Base-by-base conservation (phyloP, 306 rosid species). In the Quercus cerris region DNA sequence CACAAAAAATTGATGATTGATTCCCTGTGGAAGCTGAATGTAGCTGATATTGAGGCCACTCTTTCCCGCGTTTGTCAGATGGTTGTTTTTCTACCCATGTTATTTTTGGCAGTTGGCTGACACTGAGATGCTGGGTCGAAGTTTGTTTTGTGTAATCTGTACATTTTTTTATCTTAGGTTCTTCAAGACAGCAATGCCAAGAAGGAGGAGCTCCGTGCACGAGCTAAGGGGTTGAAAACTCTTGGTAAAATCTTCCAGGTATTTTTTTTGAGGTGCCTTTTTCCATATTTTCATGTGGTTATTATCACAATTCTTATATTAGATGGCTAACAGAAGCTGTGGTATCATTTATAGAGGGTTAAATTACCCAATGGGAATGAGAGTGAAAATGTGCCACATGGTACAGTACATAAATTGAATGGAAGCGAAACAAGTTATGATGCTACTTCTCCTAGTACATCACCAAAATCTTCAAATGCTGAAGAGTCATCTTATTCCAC, bases 221-320 rank as follows among this genome's bases (percentile, higher is more conserved):
- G 99, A 76, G 99, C 99, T 35, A 95, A 95, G 86, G 99, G 98
- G 66, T 86, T 95, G 89, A 95, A 95, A 86, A 89, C 95, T 56
- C 99, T 95, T 70, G 99, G 99, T 72, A 95, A 90, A 93, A 91
- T 95, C 76, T 93, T 95, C 85, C 99, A 93, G 99, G 99, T 95
- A 82, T 56, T 75, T 73, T 73, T 77, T 75, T 82, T 23, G 62
- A 75, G 73, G 46, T 33, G 56, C 11, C 54, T 79, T 51, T 72
- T 77, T 15, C 41, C 22, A 28, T 56, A 75, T 52, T 52, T 70
- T 49, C 19, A 14, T 23, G 1, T 59, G 74, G 49, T 68, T 83
- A 31, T 82, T 75, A 22, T 77, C 67, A 78, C 54, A 25, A 74
- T 55, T 74, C 63, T 35, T 41, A 58, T 55, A 11, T 41, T 64